Percentiles rank a stretch among this genome's conserved stretches.
Conservation (phyloP, 2,329 filamentous ascomycete species). For the Fusarium papillatum region DNA sequence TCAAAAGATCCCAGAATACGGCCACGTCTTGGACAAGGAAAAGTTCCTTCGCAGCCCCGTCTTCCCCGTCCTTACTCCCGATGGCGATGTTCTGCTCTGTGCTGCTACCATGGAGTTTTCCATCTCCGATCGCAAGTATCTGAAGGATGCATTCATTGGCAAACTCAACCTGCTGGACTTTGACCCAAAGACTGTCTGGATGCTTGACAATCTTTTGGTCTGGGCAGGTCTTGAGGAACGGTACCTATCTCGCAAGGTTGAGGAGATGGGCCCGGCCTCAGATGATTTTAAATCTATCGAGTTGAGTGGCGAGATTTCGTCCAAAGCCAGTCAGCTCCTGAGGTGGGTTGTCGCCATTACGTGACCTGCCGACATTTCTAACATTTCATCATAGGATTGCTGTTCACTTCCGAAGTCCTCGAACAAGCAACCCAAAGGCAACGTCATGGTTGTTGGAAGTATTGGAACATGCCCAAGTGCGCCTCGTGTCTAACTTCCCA, state of each 20-base stretch:
- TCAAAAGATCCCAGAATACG: conserved; percentile 31
- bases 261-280: conserved; percentile 10
- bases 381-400: conserved; percentile 23
- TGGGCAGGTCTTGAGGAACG: conserved; percentile 39
- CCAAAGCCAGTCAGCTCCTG: conserved; percentile 34
- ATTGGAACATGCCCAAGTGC: conserved; percentile 34
- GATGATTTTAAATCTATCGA: conserved; percentile 36
- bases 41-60: conserved; percentile 24
- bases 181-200: conserved; percentile 33
- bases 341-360: conserved; percentile 6
- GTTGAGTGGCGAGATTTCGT: conserved; percentile 25
- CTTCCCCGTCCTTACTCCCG: conserved; percentile 29
- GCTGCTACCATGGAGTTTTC: conserved; percentile 40
- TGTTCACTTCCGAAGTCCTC: conserved; percentile 36
- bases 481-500: conserved; percentile 3
- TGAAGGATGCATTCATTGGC: conserved; percentile 31
- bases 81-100: conserved; percentile 26
- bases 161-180: conserved; percentile 38
- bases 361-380: background rate
- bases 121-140: conserved; percentile 32
- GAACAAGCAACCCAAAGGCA: conserved; percentile 14
- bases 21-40: conserved; percentile 33
- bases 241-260: conserved; percentile 35
- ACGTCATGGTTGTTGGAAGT: conserved; percentile 30
- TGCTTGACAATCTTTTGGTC: conserved; percentile 28